Percentiles rank a stretch among this genome's conserved stretches.
Conservation (phyloP, 768 basidiomycete genomes). For the Lactarius hengduanensis region DNA sequence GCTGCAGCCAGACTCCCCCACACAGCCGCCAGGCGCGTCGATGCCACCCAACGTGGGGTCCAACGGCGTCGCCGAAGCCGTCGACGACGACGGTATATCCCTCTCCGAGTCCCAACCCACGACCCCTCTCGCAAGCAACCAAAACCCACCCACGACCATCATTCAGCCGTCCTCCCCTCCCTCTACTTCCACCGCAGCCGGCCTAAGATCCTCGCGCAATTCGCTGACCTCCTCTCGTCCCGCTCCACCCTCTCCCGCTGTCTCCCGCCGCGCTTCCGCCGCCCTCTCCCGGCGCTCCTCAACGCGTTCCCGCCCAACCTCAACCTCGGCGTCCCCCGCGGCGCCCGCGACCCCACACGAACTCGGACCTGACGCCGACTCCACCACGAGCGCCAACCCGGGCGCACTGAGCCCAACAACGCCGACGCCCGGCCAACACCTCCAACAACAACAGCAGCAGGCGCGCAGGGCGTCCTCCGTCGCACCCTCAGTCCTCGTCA, state of each 20-base stretch:
- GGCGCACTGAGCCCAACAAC: slow-evolving; percentile 14
- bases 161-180: neutral
- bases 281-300: slow-evolving; percentile 40
- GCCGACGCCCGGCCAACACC: slow-evolving; percentile 14
- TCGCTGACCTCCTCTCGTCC: slow-evolving; percentile 51
- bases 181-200: slow-evolving; percentile 7
- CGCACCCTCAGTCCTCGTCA: slow-evolving; percentile 34
- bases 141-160: slow-evolving; percentile 9
- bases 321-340: slow-evolving; percentile 36
- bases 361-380: slow-evolving; percentile 20
- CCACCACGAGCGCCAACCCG: neutral
- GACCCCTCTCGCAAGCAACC: slow-evolving; percentile 17
- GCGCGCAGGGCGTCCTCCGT: neutral
- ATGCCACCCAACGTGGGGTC: neutral
- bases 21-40: neutral
- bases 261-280: slow-evolving; percentile 46
- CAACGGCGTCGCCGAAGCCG: neutral
- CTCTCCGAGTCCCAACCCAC: slow-evolving; percentile 8
- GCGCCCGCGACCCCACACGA: slow-evolving; percentile 13
- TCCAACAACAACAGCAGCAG: neutral
- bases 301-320: slow-evolving; percentile 40
- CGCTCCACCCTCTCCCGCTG: slow-evolving; percentile 58
- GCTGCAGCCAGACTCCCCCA: neutral
- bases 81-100: neutral
- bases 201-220: slow-evolving; percentile 36